Evolutionary conservation across 768 basidiomycete species (phyloP).

Genomic region (Rhizopogon roseolus): DNA sequence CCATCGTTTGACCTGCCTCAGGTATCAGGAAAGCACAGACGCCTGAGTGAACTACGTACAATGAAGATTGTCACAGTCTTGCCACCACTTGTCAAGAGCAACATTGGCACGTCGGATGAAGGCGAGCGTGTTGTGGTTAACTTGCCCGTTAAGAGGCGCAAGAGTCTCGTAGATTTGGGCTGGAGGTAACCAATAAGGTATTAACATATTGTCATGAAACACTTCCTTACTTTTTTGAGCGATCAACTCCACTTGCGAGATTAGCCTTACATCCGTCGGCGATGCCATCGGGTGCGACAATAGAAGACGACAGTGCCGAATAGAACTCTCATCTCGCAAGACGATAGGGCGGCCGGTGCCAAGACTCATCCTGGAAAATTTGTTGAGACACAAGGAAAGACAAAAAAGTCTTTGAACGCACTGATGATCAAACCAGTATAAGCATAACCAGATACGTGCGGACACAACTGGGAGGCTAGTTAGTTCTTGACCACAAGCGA

Average conservation of each 20-base stretch:
- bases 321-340: constrained; percentile 83
- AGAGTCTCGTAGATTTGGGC: constrained; percentile 94
- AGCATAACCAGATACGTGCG: constrained; percentile 89
- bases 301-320: constrained; percentile 78
- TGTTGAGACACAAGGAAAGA: constrained; percentile 8
- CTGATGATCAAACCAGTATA: constrained; percentile 98
- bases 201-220: not conserved
- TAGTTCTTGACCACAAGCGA: constrained; percentile 2
- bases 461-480: constrained; percentile 63
- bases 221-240: constrained; percentile 74
- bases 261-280: constrained; percentile 82
- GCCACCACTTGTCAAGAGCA: constrained; percentile 89
- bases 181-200: constrained; percentile 24
- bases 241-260: constrained; percentile 87
- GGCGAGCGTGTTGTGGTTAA: constrained; percentile 78
- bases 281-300: constrained; percentile 84
- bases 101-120: constrained; percentile 85
- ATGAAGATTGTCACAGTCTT: constrained; percentile 83
- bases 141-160: constrained; percentile 78
- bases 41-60: constrained; percentile 36
- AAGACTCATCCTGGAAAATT: constrained; percentile 68
- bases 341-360: constrained; percentile 90
- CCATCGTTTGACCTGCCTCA: constrained; percentile 64
- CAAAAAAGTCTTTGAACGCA: constrained; percentile 31
- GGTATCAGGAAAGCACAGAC: not conserved